Evolutionary conservation across 1,284 basidiomycete species (phyloP), one percentile per base, ranked within the genome.

Genomic region (Austroboletus olivaceoglutinosus): DNA sequence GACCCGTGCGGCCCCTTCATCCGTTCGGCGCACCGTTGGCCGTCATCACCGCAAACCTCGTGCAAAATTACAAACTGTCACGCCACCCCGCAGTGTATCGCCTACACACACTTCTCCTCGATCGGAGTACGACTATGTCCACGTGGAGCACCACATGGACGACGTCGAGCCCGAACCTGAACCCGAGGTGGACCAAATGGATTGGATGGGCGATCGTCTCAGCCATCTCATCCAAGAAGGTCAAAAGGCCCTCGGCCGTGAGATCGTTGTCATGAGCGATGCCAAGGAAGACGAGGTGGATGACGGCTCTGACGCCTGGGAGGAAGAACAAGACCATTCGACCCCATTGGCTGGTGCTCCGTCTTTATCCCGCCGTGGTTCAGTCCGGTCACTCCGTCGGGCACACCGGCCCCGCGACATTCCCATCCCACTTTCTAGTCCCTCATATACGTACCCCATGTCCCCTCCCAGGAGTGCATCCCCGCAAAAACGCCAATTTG

Each of bases 221-320:
- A 67, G 78, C n/a, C 70, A 69, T 52, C 77, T 90, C 39, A 89
- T 90, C 55, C 79, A 82, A 59, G 82, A 89, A 58, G 88, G 88
- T 15, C 82, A 86, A 61, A 80, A 77, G 44, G 88, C 87, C 0
- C 74, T 90, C 11, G 80, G 78, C 15, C 73, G 76, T 23, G 86
- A 89, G 62, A 74, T 90, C 21, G 88, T 90, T 5, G 78, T 90
- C 8, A 80, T 81, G 76, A 82, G 80, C 55, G 88, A 90, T 43
- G 73, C 75, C 8, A 73, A 81, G 50, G 86, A 87, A 58, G 87
- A 89, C 54, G 84, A 82, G 58, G 76, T 82, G 9, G 87, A 89
- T 51, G 86, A 89, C 60, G 86, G 84, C 2, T 75, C 71, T n/a
- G 85, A 80, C 5, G 75, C 71, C 5, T 89, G 86, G 88, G 80